Conservation (phyloP, 805 yeast genomes). For the Nakazawaea anatomiae region DNA sequence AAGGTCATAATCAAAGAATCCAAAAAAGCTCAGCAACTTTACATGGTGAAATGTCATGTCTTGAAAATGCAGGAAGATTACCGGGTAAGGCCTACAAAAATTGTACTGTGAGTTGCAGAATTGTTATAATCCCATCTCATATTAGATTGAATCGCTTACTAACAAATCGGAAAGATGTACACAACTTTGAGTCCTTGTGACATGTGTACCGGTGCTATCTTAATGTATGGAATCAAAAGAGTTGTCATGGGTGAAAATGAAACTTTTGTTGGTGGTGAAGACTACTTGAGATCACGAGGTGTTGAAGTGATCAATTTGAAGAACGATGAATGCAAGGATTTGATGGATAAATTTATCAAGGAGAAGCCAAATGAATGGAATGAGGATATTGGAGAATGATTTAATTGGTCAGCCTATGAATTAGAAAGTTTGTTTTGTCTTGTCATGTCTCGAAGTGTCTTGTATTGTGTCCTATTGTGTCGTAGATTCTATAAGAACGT, state of each 20-base stretch:
- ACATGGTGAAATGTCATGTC: conserved; percentile 88
- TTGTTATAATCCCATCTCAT: not conserved
- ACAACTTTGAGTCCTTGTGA: conserved; percentile 90
- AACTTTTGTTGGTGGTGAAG: conserved; percentile 82
- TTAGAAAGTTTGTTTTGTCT: too few relatives aligned
- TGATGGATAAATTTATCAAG: conserved; percentile 74
- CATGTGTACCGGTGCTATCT: conserved; percentile 93
- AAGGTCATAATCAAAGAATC: conserved; percentile 87
- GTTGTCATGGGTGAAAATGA: conserved; percentile 87
- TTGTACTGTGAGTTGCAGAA: conserved; percentile 48
- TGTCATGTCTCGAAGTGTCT: too few relatives aligned
- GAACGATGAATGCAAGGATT: conserved; percentile 53
- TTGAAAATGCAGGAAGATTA: conserved; percentile 88
- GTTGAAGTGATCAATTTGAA: conserved; percentile 64
- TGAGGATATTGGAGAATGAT: conserved; percentile 65
- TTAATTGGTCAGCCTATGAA: not conserved
- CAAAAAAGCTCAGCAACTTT: conserved; percentile 80
- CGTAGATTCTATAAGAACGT: too few relatives aligned
- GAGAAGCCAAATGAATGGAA: conserved; percentile 77
- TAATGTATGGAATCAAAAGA: conserved; percentile 82
- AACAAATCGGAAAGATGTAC: conserved; percentile 43
- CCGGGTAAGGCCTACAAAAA: conserved; percentile 73
- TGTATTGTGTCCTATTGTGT: too few relatives aligned
- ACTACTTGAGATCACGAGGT: conserved; percentile 58
- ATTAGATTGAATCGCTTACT: not conserved